Evolutionary conservation across 768 basidiomycete species (phyloP), one percentile per base, ranked within the genome.

Genomic region (Asterophora parasitica): DNA sequence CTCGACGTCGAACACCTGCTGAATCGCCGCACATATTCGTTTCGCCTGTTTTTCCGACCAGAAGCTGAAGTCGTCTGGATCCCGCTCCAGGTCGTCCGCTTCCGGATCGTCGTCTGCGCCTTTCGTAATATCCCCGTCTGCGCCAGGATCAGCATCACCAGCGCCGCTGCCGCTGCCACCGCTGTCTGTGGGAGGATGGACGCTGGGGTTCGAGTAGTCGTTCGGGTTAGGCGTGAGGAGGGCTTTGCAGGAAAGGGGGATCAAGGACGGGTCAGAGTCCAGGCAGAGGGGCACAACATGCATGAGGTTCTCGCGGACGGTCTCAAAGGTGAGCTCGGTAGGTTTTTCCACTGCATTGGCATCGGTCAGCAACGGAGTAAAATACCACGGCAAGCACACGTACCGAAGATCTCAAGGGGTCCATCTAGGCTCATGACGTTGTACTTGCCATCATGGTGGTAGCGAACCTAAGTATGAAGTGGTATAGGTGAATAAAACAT

Each of bases 381-480:
- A 28, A 20, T 43, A 23, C n/a, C 4, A 31, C 20, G 47, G 31
- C 42, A 40, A 23, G 28, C 10, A 23, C 7, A 69, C 87, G 48
- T 53, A 92, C 95, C 88, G 52, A 82, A 90, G 27, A 99, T 83
- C 61, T 96, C 92, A 49, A 98, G 71, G 7, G 92, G 91, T 1
- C 85, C 88, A 40, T 88, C 83, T 44, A 86, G 60, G 44, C 82
- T 80, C 79, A 98, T 87, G 47, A 98, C 96, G 65, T 93, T 96
- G 67, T 99, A 89, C 65, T 94, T 97, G 40, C 92, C 93, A 64
- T 96, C 92, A 60, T 97, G 94, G 59, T 99, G 96, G 62, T 93
- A 94, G 3, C 92, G 83, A 50, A 87, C 73, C 87, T 88, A 44
- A 10, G 31, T 46, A 17, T 12, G 3, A 7, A 10, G 16, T 27